Percentiles rank a stretch among this genome's conserved stretches.
Conservation (phyloP, 352 stramenopile genomes). For the Phytophthora sp. region DNA sequence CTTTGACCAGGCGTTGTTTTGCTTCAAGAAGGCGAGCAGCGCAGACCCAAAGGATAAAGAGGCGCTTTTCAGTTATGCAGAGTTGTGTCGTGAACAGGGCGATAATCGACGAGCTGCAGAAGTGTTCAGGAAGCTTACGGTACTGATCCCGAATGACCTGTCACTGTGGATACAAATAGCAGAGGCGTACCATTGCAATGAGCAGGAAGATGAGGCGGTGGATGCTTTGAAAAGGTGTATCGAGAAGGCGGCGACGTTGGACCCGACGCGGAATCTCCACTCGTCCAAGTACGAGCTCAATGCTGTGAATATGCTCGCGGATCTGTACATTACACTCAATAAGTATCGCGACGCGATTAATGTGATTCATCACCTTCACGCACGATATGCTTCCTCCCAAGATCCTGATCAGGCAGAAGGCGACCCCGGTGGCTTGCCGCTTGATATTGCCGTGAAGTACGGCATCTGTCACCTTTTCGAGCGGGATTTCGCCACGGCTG, state of each 20-base stretch:
- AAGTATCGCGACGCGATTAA: constrained; percentile 83
- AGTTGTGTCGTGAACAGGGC: constrained; percentile 78
- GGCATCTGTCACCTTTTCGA: constrained; percentile 87
- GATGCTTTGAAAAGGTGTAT: constrained; percentile 88
- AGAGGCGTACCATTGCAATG: constrained; percentile 87
- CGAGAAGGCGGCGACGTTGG: constrained; percentile 68
- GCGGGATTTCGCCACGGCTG: constrained; percentile 70
- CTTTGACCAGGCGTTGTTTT: constrained; percentile 84
- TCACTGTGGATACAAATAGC: constrained; percentile 89
- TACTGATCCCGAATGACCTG: constrained; percentile 70
- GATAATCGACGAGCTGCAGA: constrained; percentile 82
- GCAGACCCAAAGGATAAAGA: constrained; percentile 85
- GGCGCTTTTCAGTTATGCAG: constrained; percentile 80
- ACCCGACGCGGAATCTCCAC: constrained; percentile 62
- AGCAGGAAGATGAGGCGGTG: constrained; percentile 86
- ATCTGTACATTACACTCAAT: constrained; percentile 88
- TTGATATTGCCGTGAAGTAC: constrained; percentile 90
- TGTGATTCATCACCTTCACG: constrained; percentile 80
- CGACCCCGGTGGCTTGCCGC: constrained; percentile 66
- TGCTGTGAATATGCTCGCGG: constrained; percentile 88
- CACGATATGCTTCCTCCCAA: constrained; percentile 64
- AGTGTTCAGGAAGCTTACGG: constrained; percentile 83
- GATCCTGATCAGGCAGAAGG: constrained; percentile 68
- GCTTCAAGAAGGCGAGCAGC: constrained; percentile 85
- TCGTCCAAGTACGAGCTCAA: constrained; percentile 85